phyloP scores from a whole-genome alignment of 2,329 filamentous ascomycete genomes.

The Geoglossum cookeanum region DNA sequence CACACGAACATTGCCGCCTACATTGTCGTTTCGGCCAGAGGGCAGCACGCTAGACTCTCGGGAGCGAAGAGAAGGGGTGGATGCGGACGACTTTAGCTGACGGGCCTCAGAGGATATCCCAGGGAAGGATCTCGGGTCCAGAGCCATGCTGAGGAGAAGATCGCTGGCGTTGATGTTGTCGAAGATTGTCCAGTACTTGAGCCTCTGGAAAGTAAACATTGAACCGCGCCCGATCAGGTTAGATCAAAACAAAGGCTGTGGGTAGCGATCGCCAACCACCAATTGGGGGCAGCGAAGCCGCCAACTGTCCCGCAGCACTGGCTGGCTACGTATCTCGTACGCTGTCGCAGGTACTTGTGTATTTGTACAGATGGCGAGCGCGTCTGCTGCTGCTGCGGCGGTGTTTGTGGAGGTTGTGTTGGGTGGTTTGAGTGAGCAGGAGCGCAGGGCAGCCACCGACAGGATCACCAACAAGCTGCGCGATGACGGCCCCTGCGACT shows the following conservation, averaged over 20 bases:
- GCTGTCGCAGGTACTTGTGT: too few relatives aligned
- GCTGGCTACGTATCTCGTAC: too few relatives aligned
- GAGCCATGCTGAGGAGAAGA: slow-evolving; percentile 8
- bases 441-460: not conserved
- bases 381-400: not conserved
- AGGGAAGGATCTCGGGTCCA: slow-evolving; percentile 12
- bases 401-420: not conserved
- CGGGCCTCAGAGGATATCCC: slow-evolving; percentile 9
- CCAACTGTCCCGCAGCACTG: too few relatives aligned
- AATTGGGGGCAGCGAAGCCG: not conserved
- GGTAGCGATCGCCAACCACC: not conserved
- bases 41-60: slow-evolving; percentile 46
- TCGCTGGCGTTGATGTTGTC: slow-evolving; percentile 1
- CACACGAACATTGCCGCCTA: slow-evolving; percentile 61
- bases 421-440: not conserved
- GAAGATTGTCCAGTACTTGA: slow-evolving; percentile 3
- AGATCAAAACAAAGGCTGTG: not conserved
- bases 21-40: slow-evolving; percentile 29
- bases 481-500: not conserved
- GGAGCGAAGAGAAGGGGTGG: slow-evolving; percentile 58
- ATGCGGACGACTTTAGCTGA: slow-evolving; percentile 40
- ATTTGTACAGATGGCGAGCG: too few relatives aligned
- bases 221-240: not conserved
- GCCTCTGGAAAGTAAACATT: slow-evolving; percentile 3
- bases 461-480: not conserved